Percentiles rank a stretch among this genome's conserved stretches.
phyloP scores from a whole-genome alignment of 768 basidiomycete species.

The Udeniomyces megalosporus region DNA sequence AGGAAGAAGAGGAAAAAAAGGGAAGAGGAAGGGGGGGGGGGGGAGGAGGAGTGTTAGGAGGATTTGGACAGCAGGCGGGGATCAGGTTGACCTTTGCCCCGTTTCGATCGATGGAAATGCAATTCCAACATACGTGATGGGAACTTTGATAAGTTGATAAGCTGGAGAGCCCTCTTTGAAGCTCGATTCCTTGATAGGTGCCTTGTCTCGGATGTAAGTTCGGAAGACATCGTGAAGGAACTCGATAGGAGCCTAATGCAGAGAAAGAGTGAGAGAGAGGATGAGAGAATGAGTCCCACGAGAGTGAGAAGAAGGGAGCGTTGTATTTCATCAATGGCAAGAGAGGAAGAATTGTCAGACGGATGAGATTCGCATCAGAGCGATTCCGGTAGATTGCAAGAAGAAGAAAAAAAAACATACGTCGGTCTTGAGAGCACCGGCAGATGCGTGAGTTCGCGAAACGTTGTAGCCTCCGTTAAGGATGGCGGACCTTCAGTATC shows the following conservation, averaged over 20 bases:
- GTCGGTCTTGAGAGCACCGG: conserved; percentile 82
- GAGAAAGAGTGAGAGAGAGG: not conserved
- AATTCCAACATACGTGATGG: conserved; percentile 6
- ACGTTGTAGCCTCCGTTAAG: conserved; percentile 68
- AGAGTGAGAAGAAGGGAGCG: no score
- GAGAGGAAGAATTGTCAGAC: no score
- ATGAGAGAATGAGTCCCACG: not conserved
- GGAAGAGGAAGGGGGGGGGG: not conserved
- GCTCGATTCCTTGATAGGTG: conserved; percentile 74
- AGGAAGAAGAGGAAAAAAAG: not conserved
- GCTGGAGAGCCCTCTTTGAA: conserved; percentile 60
- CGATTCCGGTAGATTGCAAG: no score
- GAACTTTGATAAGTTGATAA: conserved; percentile 32
- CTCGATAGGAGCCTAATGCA: conserved; percentile 34
- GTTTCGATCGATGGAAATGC: no score
- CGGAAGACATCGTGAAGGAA: conserved; percentile 70
- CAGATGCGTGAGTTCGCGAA: conserved; percentile 75
- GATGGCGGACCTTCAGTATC: conserved; percentile 48
- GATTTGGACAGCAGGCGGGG: no score
- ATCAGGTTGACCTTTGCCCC: no score
- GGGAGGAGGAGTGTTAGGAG: not conserved
- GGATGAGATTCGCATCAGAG: no score
- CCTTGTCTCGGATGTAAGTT: conserved; percentile 52
- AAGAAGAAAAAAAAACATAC: conserved; percentile 24
- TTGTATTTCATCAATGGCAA: no score